A percentile compares a stretch with the other conserved stretches of the same genome.
Conservation (phyloP, 371 early-diverging fungal species). For the Lichtheimia hyalospora region DNA sequence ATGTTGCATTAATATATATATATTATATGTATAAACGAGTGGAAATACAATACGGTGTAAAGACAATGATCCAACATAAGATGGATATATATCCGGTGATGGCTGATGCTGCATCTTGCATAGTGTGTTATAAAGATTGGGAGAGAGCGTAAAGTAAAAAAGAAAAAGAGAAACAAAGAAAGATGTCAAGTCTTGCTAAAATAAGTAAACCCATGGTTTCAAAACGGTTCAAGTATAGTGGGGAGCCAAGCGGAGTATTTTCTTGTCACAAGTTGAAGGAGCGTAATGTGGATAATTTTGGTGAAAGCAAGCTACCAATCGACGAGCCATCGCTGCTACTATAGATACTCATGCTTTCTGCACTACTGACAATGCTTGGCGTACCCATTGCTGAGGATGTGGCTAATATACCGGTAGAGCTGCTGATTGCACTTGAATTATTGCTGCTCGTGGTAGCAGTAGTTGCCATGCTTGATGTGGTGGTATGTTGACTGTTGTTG, state of each 20-base stretch:
- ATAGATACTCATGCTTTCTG: neutral
- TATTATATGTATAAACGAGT: too few relatives aligned
- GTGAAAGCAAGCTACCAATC: neutral
- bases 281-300: too few relatives aligned
- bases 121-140: neutral
- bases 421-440: slow-evolving; percentile 5
- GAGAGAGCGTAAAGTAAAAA: slow-evolving; percentile 41
- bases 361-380: neutral
- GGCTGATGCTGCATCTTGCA: slow-evolving; percentile 20
- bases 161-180: slow-evolving; percentile 19
- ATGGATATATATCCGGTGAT: slow-evolving; percentile 49
- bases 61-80: slow-evolving; percentile 62
- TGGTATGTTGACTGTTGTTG: neutral
- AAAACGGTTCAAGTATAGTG: too few relatives aligned
- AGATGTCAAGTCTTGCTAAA: neutral
- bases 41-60: slow-evolving; percentile 55
- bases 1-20: too few relatives aligned
- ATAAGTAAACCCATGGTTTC: too few relatives aligned
- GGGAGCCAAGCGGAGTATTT: too few relatives aligned
- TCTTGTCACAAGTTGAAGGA: too few relatives aligned
- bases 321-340: neutral
- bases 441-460: neutral
- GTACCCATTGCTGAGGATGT: neutral
- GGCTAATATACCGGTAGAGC: neutral
- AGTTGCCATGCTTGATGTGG: neutral